phyloP scores from a whole-genome alignment of 2,329 filamentous ascomycete species.

The Colletotrichum paranaense region DNA sequence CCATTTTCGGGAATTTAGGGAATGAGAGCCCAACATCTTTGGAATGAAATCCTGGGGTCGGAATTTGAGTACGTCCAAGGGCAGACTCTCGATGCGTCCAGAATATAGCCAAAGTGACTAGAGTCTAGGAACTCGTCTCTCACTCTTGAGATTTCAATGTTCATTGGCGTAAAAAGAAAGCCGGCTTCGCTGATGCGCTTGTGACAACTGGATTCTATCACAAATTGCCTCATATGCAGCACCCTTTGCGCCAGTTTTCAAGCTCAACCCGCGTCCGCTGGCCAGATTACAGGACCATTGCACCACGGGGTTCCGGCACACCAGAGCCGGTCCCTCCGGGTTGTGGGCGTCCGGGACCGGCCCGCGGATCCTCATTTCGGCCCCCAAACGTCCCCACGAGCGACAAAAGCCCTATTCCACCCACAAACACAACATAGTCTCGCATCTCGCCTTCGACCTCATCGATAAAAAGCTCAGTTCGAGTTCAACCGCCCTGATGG shows the following conservation, averaged over 20 bases:
- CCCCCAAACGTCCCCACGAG: not conserved
- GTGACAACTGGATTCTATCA: not conserved
- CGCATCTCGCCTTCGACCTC: fast-evolving
- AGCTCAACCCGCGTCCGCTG: not conserved
- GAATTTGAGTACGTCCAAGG: not conserved
- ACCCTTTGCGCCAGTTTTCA: not conserved
- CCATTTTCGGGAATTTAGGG: not conserved
- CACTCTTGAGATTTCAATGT: not conserved
- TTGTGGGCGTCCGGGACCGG: not conserved
- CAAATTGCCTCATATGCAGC: not conserved
- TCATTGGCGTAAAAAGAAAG: not conserved
- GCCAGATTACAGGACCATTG: not conserved
- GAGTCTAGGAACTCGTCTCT: not conserved
- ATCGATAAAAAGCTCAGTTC: not conserved
- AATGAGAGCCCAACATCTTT: not conserved
- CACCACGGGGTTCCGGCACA: not conserved
- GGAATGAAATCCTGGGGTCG: not conserved
- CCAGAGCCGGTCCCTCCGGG: not conserved
- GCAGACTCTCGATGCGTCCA: not conserved
- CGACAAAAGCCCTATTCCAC: not conserved
- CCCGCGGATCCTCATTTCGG: not conserved
- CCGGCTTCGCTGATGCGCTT: not conserved
- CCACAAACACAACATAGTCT: not conserved
- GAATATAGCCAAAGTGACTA: not conserved
- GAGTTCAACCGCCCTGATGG: not conserved